Evolutionary conservation across 352 stramenopile species (phyloP), one percentile per base, ranked within the genome.

Genomic region (Pythium myriotylum): DNA sequence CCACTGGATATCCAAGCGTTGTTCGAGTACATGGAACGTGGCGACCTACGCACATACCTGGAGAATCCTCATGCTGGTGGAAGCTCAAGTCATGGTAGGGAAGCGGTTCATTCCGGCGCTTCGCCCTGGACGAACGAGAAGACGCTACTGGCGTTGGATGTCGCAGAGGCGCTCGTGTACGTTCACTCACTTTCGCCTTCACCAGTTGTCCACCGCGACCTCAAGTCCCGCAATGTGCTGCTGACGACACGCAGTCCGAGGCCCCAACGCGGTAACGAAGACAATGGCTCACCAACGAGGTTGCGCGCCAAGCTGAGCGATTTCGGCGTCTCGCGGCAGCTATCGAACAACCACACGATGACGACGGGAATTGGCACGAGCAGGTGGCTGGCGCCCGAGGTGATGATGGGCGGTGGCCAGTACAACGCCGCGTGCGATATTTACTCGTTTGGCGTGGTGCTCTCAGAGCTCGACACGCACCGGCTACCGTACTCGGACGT

Each of bases 121-220:
- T 40, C 68, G 27, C 51, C 19, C 4, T 76, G 58, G 64, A 43
- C 46, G 23, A 3, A 0, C 14, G 27, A 22, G 45, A 80, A 80
- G 53, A 29, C 76, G 3, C 69, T 74, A 46, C 90, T 96, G 35
- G 86, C 88, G 12, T 85, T 95, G 56, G 83, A 91, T 53, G 58
- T 95, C 6, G 82, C 85, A 0, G 73, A 92, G 37, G 88, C 83
- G 0, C 72, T 97, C 47, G 78, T 89, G n/a, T 97, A 97, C 50
- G 55, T 97, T 24, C 89, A 97, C 58, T 77, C 74, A 35, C 51
- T 83, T 5, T 10, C 10, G 33, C 70, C 49, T 8, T 72, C 76
- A 6, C 62, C 63, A 7, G 35, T 83, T 5, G 65, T 87, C n/a
- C 75, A 87, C 35, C 62, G 74, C 17, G 55, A 76, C 50, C 57